Percentiles rank a stretch among this genome's conserved stretches.
Evolutionary conservation across 495 filamentous ascomycete species (phyloP).

Genomic region (Hypoxylon intermedium): DNA sequence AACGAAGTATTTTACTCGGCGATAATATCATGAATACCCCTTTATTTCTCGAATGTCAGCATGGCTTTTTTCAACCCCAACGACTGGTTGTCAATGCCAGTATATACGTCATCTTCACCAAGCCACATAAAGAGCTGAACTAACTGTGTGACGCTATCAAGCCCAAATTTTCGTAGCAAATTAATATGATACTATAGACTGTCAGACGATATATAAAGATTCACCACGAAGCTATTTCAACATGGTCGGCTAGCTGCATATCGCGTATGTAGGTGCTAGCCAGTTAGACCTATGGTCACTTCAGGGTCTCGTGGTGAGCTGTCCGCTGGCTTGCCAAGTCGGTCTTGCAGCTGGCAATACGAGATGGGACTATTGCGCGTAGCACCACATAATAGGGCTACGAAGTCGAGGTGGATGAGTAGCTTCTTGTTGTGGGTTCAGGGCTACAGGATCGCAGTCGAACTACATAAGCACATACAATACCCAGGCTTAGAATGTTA

Average conservation of each 20-base stretch:
- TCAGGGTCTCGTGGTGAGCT: neutral
- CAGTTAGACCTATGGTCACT: neutral
- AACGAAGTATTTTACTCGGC: too few species aligned
- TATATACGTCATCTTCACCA: neutral
- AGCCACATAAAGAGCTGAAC: neutral
- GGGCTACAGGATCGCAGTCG: too few species aligned
- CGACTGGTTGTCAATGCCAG: too few species aligned
- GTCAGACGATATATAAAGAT: neutral
- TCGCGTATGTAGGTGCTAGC: neutral
- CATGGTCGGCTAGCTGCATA: constrained; percentile 2
- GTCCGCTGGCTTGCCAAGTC: constrained; percentile 31
- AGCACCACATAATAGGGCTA: neutral
- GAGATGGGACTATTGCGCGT: constrained; percentile 20
- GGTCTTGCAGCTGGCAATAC: constrained; percentile 28
- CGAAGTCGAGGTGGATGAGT: neutral
- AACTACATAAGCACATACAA: too few species aligned
- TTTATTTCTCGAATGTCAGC: too few species aligned
- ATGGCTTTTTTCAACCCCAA: too few species aligned
- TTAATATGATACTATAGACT: neutral
- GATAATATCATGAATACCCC: too few species aligned
- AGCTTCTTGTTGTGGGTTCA: neutral
- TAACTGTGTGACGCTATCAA: too few species aligned
- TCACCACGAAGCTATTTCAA: constrained; percentile 12
- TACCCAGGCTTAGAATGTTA: too few species aligned
- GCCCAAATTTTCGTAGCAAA: neutral